Evolutionary conservation across 208 protist genomes (phyloP).

Genomic region (Vickermania ingenoplastis): DNA sequence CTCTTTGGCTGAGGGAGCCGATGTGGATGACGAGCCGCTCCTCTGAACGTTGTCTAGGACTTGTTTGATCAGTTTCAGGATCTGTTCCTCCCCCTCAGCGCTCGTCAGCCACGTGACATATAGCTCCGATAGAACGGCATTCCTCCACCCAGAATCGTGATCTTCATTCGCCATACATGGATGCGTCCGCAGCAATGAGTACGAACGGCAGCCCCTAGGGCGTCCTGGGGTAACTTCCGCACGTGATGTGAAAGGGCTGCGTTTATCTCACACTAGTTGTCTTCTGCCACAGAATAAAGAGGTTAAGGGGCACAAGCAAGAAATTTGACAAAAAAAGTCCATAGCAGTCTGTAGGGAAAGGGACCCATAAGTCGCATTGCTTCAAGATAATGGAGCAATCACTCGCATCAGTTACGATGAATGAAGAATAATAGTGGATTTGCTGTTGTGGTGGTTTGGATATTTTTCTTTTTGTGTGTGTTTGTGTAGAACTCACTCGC

Average conservation of each 20-base stretch:
- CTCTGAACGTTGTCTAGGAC: conserved; percentile 7
- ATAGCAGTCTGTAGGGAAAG: not conserved
- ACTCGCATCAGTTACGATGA: too few relatives aligned
- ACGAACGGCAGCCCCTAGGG: too few relatives aligned
- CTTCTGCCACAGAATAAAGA: not conserved
- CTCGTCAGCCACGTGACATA: conserved; percentile 65
- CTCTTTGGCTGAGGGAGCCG: too few relatives aligned
- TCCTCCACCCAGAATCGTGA: conserved; percentile 35
- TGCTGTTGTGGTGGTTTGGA: too few relatives aligned
- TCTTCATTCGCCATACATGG: conserved; percentile 13
- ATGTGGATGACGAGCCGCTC: too few relatives aligned
- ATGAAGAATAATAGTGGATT: too few relatives aligned
- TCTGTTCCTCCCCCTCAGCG: conserved; percentile 27
- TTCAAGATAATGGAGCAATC: not conserved
- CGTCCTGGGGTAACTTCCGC: too few relatives aligned
- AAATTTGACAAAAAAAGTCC: not conserved
- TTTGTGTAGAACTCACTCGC: not conserved
- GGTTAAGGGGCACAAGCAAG: not conserved
- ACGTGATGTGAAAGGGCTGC: too few relatives aligned
- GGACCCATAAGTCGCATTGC: not conserved
- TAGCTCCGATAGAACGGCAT: conserved; percentile 59
- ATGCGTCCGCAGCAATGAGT: too few relatives aligned
- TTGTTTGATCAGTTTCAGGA: conserved; percentile 40
- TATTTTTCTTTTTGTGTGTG: conserved; percentile 9
- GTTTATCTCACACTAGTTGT: too few relatives aligned